A percentile compares a stretch with the other conserved stretches of the same genome.
phyloP scores from a whole-genome alignment of 768 basidiomycete genomes.

The Flagelloscypha sp. region DNA sequence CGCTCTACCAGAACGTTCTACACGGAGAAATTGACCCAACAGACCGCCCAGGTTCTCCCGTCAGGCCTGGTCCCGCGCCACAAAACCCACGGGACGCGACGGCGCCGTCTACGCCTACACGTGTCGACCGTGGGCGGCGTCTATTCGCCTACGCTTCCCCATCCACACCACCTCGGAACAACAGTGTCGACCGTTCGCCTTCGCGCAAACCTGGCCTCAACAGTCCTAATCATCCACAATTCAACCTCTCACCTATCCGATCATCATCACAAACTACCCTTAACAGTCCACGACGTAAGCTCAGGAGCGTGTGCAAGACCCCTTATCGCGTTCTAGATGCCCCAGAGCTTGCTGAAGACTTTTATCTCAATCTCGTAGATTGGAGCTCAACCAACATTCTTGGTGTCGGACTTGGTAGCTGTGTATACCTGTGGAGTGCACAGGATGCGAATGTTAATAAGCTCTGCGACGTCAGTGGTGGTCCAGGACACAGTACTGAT shows the following conservation, averaged over 20 bases:
- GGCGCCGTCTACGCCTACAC: conserved; percentile 42
- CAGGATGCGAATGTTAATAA: conserved; percentile 89
- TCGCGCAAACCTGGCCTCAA: conserved; percentile 50
- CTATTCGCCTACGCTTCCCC: conserved; percentile 66
- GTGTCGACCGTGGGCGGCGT: conserved; percentile 39
- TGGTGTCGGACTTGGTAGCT: conserved; percentile 84
- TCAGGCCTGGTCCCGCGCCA: conserved; percentile 29
- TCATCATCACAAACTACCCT: conserved; percentile 76
- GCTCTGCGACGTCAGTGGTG: conserved; percentile 68
- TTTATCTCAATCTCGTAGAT: conserved; percentile 95
- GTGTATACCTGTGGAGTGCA: conserved; percentile 97
- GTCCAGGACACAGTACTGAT: conserved; percentile 49
- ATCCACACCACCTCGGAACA: conserved; percentile 46
- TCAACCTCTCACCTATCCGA: conserved; percentile 85
- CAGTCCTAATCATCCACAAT: conserved; percentile 79
- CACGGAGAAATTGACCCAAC: conserved; percentile 75
- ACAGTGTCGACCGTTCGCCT: no score
- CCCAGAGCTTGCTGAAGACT: conserved; percentile 95
- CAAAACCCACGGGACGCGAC: neutral
- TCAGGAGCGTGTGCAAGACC: conserved; percentile 84
- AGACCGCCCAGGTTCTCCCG: conserved; percentile 53
- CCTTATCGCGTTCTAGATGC: conserved; percentile 97
- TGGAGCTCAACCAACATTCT: conserved; percentile 96
- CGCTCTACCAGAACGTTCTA: conserved; percentile 69
- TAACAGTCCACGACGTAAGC: conserved; percentile 72